phyloP scores from a whole-genome alignment of 176 grass and related monocot genomes.

The Ensete ventricosum region DNA sequence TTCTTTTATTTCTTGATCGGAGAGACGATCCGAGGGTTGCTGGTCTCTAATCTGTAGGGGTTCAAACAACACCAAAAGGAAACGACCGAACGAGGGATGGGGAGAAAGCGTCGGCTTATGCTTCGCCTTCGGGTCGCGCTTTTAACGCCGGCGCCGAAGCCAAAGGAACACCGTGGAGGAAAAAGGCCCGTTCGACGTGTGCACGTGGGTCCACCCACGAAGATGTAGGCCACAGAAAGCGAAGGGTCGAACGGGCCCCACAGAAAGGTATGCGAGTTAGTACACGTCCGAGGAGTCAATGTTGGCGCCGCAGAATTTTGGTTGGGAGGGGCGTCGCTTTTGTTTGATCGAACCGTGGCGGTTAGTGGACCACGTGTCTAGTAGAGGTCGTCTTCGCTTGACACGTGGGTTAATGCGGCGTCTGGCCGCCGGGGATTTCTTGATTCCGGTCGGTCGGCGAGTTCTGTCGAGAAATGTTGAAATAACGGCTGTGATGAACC shows the following conservation, averaged over 20 bases:
- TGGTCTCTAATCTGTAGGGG: neutral
- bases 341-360: too few relatives aligned
- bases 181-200: too few relatives aligned
- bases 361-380: neutral
- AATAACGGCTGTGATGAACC: too few relatives aligned
- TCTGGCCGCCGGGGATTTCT: neutral
- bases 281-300: too few relatives aligned
- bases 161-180: too few relatives aligned
- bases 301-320: too few relatives aligned
- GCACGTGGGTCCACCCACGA: too few relatives aligned
- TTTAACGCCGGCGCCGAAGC: neutral
- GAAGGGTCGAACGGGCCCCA: too few relatives aligned
- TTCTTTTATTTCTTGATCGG: neutral
- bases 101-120: neutral
- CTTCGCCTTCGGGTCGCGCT: neutral
- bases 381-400: neutral
- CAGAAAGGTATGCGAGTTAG: neutral
- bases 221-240: too few relatives aligned
- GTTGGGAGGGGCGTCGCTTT: too few relatives aligned
- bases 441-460: neutral
- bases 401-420: neutral
- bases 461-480: neutral
- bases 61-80: neutral
- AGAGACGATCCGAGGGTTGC: too few relatives aligned
- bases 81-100: neutral